These are phyloP conservation scores for Synchytrium microbalum DNA, from an alignment of 371 early-diverging fungal genomes.

Conservation along the genomic window DNA sequence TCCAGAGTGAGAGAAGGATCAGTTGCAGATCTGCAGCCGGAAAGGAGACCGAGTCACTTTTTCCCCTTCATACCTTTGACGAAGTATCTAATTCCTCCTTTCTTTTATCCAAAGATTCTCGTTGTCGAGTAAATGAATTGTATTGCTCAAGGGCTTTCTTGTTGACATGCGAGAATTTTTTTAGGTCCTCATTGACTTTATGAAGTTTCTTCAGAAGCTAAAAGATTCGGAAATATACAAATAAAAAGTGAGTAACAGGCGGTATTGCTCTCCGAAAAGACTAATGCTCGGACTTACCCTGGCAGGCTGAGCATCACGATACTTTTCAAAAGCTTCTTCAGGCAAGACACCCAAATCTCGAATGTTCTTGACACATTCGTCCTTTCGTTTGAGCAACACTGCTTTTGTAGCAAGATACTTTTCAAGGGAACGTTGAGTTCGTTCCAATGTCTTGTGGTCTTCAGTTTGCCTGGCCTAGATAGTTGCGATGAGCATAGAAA, in stretches of 20 bases:
- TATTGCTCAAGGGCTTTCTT: slow-evolving; percentile 97
- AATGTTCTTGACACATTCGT: slow-evolving; percentile 76
- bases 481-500: slow-evolving; percentile 1
- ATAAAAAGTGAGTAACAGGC: background rate
- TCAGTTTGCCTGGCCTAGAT: slow-evolving; percentile 41
- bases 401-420: slow-evolving; percentile 69
- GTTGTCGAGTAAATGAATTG: slow-evolving; percentile 82
- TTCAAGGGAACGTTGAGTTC: slow-evolving; percentile 61
- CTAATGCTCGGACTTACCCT: slow-evolving; percentile 39
- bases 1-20: slow-evolving; percentile 6
- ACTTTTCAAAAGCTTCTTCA: slow-evolving; percentile 85
- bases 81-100: slow-evolving; percentile 83
- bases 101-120: slow-evolving; percentile 68
- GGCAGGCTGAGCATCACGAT: slow-evolving; percentile 17
- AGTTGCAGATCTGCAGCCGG: too few relatives aligned
- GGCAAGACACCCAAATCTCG: slow-evolving; percentile 93
- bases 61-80: slow-evolving; percentile 41
- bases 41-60: too few relatives aligned
- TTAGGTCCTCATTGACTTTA: slow-evolving; percentile 72
- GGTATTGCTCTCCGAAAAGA: slow-evolving; percentile 14
- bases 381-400: slow-evolving; percentile 72
- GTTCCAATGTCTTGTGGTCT: slow-evolving; percentile 28
- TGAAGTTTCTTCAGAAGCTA: slow-evolving; percentile 66
- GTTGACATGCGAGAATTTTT: slow-evolving; percentile 89
- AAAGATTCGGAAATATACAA: background rate